These are phyloP conservation scores for Bolboschoenus planiculmis DNA, from an alignment of 176 grass and related monocot species.

Conservation along the genomic window DNA sequence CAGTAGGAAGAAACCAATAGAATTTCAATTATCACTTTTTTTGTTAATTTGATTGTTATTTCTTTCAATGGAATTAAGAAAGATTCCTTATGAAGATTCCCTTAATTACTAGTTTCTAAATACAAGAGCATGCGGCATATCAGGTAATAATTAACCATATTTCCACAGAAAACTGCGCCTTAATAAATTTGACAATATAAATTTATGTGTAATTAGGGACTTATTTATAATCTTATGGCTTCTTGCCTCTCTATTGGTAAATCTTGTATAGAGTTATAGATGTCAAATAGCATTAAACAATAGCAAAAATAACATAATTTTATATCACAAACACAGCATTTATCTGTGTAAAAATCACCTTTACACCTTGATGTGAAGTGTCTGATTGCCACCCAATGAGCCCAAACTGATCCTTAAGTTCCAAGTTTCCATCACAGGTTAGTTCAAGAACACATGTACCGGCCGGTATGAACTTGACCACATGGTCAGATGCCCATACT, in stretches of 20 bases:
- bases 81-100: not conserved
- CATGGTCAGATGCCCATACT: slow-evolving; percentile 44
- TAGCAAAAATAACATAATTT: not conserved
- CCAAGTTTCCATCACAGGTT: slow-evolving; percentile 30
- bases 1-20: not conserved
- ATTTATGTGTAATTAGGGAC: not conserved
- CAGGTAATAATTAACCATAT: not conserved
- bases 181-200: not conserved
- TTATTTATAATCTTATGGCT: not conserved
- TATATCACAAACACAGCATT: not conserved
- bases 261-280: no score
- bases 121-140: not conserved
- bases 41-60: not conserved
- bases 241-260: not conserved
- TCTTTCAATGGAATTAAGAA: not conserved
- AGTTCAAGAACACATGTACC: slow-evolving; percentile 29
- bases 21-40: slow-evolving; percentile 7
- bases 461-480: slow-evolving; percentile 8
- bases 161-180: not conserved
- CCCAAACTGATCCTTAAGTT: slow-evolving; percentile 20
- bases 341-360: slow-evolving; percentile 27
- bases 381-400: slow-evolving; percentile 25
- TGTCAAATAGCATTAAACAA: not conserved
- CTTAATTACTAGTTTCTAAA: not conserved
- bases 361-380: slow-evolving; percentile 30